These are phyloP conservation scores for Thozetella sp. DNA, from an alignment of 495 filamentous ascomycete genomes.

Conservation along the genomic window DNA sequence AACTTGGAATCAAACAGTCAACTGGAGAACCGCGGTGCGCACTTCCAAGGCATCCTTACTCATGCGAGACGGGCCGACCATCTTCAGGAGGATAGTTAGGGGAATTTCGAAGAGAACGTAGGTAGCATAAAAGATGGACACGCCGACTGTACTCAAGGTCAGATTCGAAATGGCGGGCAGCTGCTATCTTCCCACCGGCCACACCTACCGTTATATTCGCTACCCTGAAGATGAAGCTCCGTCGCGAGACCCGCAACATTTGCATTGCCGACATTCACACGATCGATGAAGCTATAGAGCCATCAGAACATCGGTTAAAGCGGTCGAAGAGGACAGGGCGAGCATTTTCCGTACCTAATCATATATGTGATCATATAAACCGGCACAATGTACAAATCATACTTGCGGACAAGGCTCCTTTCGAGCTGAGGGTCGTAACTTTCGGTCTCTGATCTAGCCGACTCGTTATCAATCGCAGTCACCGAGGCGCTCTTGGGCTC, in stretches of 20 bases:
- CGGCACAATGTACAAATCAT: conserved; percentile 25
- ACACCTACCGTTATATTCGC: conserved; percentile 40
- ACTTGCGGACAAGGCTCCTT: conserved; percentile 27
- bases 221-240: conserved; percentile 50
- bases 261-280: conserved; percentile 39
- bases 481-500: background rate
- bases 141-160: too few species aligned
- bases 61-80: conserved; percentile 20
- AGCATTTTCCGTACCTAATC: background rate
- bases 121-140: conserved; percentile 80
- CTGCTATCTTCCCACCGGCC: too few species aligned
- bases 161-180: too few species aligned
- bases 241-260: conserved; percentile 34
- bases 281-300: conserved; percentile 31
- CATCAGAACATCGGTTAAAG: too few species aligned
- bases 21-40: too few species aligned
- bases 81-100: conserved; percentile 76
- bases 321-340: too few species aligned
- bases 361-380: conserved; percentile 20
- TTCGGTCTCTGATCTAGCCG: background rate
- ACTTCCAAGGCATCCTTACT: too few species aligned
- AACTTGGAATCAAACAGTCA: too few species aligned
- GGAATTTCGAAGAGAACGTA: conserved; percentile 74
- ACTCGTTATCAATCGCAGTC: background rate
- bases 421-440: conserved; percentile 6